A percentile compares a stretch with the other conserved stretches of the same genome.
Conservation (phyloP, 2,329 filamentous ascomycete genomes). For the Xylariaceae sp. region DNA sequence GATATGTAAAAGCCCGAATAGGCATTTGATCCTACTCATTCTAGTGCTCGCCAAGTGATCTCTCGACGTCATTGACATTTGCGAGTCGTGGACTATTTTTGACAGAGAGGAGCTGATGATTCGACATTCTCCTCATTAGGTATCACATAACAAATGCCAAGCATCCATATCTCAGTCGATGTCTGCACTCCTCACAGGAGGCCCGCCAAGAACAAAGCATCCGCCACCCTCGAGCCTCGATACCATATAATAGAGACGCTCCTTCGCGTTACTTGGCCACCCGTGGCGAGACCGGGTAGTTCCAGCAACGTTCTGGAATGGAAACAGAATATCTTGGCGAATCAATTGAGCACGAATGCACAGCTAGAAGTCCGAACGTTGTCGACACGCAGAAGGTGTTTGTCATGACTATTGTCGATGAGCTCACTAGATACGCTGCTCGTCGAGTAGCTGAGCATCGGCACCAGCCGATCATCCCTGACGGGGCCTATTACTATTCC, state of each 20-base stretch:
- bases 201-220: conserved; percentile 31
- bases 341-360: conserved; percentile 33
- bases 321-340: conserved; percentile 33
- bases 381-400: no score
- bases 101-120: neutral
- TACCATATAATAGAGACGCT: conserved; percentile 34
- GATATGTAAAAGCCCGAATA: no score
- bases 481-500: no score
- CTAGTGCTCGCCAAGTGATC: neutral
- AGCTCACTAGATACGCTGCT: no score
- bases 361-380: conserved; percentile 22
- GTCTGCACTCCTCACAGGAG: conserved; percentile 29
- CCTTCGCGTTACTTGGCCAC: conserved; percentile 32
- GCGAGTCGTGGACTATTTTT: neutral
- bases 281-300: conserved; percentile 34
- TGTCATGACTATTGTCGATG: no score
- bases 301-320: conserved; percentile 33
- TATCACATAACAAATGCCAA: neutral
- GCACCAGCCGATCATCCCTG: no score
- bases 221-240: conserved; percentile 26
- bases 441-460: no score
- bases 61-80: neutral
- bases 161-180: conserved; percentile 4
- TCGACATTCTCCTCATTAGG: neutral
- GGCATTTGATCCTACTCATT: no score